Evolutionary conservation across 306 rosid species (phyloP), one percentile per base, ranked within the genome.

Genomic region (Psophocarpus tetragonolobus): DNA sequence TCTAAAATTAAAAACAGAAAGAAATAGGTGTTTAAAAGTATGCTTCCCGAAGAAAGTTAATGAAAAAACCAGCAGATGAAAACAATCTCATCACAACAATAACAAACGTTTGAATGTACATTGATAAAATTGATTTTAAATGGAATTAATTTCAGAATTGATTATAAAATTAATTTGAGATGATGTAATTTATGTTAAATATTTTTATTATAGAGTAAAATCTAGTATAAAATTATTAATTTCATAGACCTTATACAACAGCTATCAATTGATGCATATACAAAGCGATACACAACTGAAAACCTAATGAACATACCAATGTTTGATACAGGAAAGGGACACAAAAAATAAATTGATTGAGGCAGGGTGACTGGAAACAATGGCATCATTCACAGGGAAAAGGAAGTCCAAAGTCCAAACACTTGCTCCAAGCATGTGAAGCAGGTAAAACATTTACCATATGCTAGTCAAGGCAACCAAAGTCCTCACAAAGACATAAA

Each of bases 201-300:
- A n/a, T n/a, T n/a, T n/a, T n/a, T n/a, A n/a, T n/a, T n/a, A n/a
- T n/a, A n/a, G n/a, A n/a, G n/a, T n/a, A n/a, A n/a, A n/a, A n/a
- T n/a, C n/a, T n/a, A n/a, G n/a, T n/a, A n/a, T n/a, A n/a, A n/a
- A n/a, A n/a, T n/a, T n/a, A n/a, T n/a, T n/a, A n/a, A n/a, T n/a
- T n/a, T n/a, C n/a, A n/a, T n/a, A n/a, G n/a, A 27, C 47, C 74
- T 24, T 7, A 33, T 33, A 58, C 24, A 2, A 61, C 27, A 8
- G 36, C 66, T 32, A 61, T 36, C 68, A n/a, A 82, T 32, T 54
- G 63, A 57, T 39, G 61, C 62, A 32, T 47, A 65, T 23, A 69
- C 42, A 51, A 24, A 54, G 12, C 64, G 33, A 72, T 35, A 67
- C 38, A 57, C 20, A 26, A 10, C 41, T n/a, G 39, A 53, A 75